Conservation (phyloP, 2,329 filamentous ascomycete species). For the Diaporthe longicolla region DNA sequence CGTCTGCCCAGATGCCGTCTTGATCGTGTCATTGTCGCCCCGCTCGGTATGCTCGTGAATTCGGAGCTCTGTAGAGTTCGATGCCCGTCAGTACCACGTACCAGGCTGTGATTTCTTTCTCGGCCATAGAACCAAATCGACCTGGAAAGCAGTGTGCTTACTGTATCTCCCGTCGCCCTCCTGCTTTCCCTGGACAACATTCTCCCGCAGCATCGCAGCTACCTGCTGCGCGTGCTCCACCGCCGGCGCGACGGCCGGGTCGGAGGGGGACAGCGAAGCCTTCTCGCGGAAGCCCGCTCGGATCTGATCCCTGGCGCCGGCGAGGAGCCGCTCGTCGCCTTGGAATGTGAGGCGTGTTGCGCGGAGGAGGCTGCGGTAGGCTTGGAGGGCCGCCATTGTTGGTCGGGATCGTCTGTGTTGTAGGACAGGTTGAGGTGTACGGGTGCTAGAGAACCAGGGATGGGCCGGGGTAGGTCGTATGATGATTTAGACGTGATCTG, state of each 20-base stretch:
- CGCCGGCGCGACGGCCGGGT: constrained; percentile 72
- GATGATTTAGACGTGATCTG: neutral
- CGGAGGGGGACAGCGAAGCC: constrained; percentile 68
- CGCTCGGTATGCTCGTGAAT: constrained; percentile 94
- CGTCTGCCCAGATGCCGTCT: constrained; percentile 64
- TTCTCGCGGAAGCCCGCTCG: constrained; percentile 81
- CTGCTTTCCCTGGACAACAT: constrained; percentile 86
- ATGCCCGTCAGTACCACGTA: neutral
- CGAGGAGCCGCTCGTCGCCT: constrained; percentile 78
- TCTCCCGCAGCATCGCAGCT: constrained; percentile 82
- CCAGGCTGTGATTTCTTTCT: no score
- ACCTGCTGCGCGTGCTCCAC: constrained; percentile 88
- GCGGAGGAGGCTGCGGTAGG: constrained; percentile 86
- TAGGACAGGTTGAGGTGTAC: no score
- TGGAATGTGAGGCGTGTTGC: constrained; percentile 86
- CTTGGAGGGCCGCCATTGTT: constrained; percentile 78
- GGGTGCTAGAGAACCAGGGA: neutral
- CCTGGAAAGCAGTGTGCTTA: constrained; percentile 55
- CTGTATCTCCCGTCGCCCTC: constrained; percentile 69
- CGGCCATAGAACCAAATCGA: no score
- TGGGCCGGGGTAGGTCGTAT: neutral
- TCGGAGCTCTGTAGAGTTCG: constrained; percentile 73
- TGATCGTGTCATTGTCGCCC: constrained; percentile 93
- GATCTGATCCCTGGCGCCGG: constrained; percentile 79
- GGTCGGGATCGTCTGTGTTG: neutral